Evolutionary conservation across 768 basidiomycete genomes (phyloP), one percentile per base, ranked within the genome.

Genomic region (Mycena maculata): DNA sequence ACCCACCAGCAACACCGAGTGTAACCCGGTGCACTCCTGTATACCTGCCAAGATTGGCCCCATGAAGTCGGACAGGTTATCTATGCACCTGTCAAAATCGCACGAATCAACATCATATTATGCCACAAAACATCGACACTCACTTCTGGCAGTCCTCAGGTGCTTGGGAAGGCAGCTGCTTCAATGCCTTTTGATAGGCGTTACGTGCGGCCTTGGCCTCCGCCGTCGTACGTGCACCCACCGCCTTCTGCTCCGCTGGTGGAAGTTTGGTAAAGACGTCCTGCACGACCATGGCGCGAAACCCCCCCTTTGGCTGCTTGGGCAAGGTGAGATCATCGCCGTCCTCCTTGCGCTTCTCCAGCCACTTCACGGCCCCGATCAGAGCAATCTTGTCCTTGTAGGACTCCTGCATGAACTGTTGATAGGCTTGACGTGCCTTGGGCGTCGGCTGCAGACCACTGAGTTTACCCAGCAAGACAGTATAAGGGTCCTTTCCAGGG

Each of bases 361-460:
- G 23, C 63, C 63, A 65, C 2, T 25, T 18, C 31, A 39, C 25
- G 3, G 22, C 33, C 2, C 57, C 55, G 6, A 22, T 25, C 12
- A 56, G 47, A 1, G 36, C 36, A 20, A 65, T 48, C 1, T 10
- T 12, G 0, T 16, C n/a, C 2, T 38, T 16, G 23, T 55, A 64
- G 4, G 4, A 2, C 9, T 57, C 39, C n/a, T 47, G 48, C 56
- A 57, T 60, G 4, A 49, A 58, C 23, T 65, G 57, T 28, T 65
- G 56, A 33, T 39, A 60, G 18, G 13, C 63, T 42, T 65, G 57
- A 12, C 57, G 55, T 3, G 55, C 56, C 33, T 65, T 57, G 1
- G 20, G 55, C 2, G 56, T 44, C 2, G 33, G 22, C 3, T 31
- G 15, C 3, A 59, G 5, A 15, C 47, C 56, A 20, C 39, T 27